Conservation (phyloP, 768 basidiomycete genomes). For the Kwoniella bestiolae region DNA sequence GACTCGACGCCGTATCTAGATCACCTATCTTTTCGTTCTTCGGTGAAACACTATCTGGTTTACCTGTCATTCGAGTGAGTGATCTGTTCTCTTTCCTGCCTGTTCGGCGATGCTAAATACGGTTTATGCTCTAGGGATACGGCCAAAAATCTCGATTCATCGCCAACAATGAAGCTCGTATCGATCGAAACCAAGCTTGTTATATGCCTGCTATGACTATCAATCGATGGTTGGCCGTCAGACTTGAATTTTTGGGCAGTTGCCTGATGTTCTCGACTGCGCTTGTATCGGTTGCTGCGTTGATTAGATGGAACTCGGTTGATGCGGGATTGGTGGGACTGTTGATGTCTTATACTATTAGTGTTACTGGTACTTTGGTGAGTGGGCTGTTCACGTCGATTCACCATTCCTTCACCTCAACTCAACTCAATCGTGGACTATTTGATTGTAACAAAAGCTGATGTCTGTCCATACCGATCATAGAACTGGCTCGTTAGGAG, state of each 20-base stretch:
- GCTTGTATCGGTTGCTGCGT: slow-evolving; percentile 67
- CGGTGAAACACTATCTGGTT: slow-evolving; percentile 54
- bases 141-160: slow-evolving; percentile 53
- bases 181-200: slow-evolving; percentile 85
- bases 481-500: slow-evolving; percentile 57
- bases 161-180: slow-evolving; percentile 61
- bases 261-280: slow-evolving; percentile 77
- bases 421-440: background rate
- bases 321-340: slow-evolving; percentile 87
- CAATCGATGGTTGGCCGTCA: slow-evolving; percentile 73
- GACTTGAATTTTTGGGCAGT: slow-evolving; percentile 82
- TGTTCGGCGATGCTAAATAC: background rate
- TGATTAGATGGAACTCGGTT: slow-evolving; percentile 71
- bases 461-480: background rate
- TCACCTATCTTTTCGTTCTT: slow-evolving; percentile 82
- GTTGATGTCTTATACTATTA: slow-evolving; percentile 81
- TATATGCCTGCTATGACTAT: slow-evolving; percentile 67
- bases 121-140: slow-evolving; percentile 42
- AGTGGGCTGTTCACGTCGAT: too few species aligned
- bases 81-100: background rate
- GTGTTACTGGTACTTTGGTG: slow-evolving; percentile 79
- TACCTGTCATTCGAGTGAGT: slow-evolving; percentile 49
- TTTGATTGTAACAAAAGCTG: background rate
- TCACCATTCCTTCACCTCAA: too few species aligned
- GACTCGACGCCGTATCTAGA: slow-evolving; percentile 67